phyloP scores from a whole-genome alignment of 768 basidiomycete genomes.

The Leccinum truebloodii region DNA sequence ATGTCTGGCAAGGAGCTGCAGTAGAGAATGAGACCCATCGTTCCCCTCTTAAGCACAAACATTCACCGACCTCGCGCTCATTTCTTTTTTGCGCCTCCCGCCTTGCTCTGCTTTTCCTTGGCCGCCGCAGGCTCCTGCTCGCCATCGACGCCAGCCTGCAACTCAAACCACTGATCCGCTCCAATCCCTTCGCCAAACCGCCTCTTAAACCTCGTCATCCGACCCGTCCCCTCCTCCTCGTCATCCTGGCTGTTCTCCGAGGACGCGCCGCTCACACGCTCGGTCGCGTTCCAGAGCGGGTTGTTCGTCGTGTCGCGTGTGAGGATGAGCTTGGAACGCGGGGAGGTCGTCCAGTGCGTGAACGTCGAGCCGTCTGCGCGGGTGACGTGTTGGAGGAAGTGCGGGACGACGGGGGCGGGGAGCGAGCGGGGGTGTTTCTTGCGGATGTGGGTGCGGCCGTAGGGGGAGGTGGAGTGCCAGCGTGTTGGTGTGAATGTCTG shows the following conservation, averaged over 20 bases:
- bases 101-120: constrained; percentile 22
- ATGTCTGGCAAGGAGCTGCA: neutral
- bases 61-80: constrained; percentile 13
- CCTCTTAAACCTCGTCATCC: constrained; percentile 79
- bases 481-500: constrained; percentile 28
- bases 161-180: constrained; percentile 31
- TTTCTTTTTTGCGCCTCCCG: constrained; percentile 19
- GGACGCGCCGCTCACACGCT: constrained; percentile 48
- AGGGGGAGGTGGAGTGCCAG: constrained; percentile 68
- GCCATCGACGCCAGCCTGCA: constrained; percentile 29
- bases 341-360: constrained; percentile 87
- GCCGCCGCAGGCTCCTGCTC: constrained; percentile 29
- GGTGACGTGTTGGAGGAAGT: constrained; percentile 82
- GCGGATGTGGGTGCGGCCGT: constrained; percentile 84
- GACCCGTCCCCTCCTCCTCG: constrained; percentile 70
- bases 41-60: neutral
- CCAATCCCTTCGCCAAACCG: constrained; percentile 60
- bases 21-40: constrained; percentile 2
- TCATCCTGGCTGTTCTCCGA: constrained; percentile 53
- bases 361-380: constrained; percentile 89
- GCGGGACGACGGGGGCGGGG: constrained; percentile 83
- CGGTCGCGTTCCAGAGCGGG: constrained; percentile 78
- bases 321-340: constrained; percentile 70
- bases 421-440: constrained; percentile 65
- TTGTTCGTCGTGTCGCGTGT: constrained; percentile 90